Evolutionary conservation across 257 asterid species (phyloP).

Genomic region (Nicotiana paniculata): DNA sequence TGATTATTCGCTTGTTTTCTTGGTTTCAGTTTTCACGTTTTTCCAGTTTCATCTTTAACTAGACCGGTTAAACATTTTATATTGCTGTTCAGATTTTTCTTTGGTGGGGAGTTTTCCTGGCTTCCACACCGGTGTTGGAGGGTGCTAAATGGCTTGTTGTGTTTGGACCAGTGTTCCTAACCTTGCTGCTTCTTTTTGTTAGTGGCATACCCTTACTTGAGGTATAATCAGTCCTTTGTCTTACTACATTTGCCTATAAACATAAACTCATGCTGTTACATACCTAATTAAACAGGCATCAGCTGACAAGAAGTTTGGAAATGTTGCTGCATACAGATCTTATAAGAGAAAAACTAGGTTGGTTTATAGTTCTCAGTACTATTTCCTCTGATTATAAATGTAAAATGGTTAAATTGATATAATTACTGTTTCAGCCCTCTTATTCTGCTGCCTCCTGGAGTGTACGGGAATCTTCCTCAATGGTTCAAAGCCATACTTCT

Average conservation of each 20-base stretch:
- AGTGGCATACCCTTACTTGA: conserved; percentile 93
- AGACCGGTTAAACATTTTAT: background rate
- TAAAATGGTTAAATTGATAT: background rate
- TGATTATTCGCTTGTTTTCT: background rate
- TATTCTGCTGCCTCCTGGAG: conserved; percentile 74
- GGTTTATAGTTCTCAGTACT: background rate
- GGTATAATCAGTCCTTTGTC: conserved; percentile 26
- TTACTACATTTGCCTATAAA: background rate
- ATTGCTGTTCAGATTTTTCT: conserved; percentile 59
- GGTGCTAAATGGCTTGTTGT: conserved; percentile 86
- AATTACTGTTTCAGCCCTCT: conserved; percentile 64
- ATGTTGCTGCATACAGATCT: conserved; percentile 46
- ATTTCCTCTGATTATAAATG: background rate
- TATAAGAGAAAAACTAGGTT: conserved; percentile 89
- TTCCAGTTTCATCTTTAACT: background rate
- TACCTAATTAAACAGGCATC: conserved; percentile 61
- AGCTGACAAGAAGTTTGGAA: conserved; percentile 76
- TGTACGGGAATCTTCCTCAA: conserved; percentile 59
- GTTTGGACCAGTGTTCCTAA: conserved; percentile 75
- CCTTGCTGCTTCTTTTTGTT: conserved; percentile 70
- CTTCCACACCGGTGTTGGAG: conserved; percentile 74
- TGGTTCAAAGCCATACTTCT: conserved; percentile 68
- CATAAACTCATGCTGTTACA: background rate
- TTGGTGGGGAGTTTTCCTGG: conserved; percentile 97
- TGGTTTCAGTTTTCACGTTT: background rate